Base-by-base conservation (phyloP, 768 basidiomycete species). In the Trichaptum fuscoviolaceum region DNA sequence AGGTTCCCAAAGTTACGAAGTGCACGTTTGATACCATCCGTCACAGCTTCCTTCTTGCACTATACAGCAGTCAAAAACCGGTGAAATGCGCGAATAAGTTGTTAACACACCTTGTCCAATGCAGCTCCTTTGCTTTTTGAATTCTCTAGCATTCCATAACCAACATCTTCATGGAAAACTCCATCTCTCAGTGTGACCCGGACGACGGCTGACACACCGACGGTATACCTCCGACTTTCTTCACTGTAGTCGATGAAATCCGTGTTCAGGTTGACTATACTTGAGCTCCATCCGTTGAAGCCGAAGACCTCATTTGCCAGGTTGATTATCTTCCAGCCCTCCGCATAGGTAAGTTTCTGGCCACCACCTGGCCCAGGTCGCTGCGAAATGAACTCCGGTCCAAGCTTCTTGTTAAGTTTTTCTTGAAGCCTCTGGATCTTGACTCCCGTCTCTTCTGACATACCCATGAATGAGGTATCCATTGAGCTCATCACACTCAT, bases 41-140 rank as follows among this genome's bases (percentile, higher is more conserved):
- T 99, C 0, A 98, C 90, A 1, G 97, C 96, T 75, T 99, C 97
- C 71, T 99, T 99, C 83, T 98, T 98, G 74, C 93, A 95, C 97
- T 99, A 71, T 18, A 67, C 62, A 5, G 62, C n/a, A 5, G 62
- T 57, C 42, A 9, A 66, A 65, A 60, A 18, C 30, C 57, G 62
- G 2, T 35, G 18, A 18, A 35, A 61, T 52, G 59, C 62, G 63
- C 58, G 15, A 68, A 24, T 62, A 23, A 57, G 20, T 24, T 18
- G 6, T 10, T 25, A 9, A 76, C 84, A 67, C 68, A 95, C 96
- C 85, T 99, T 99, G 71, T 99, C 96, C 35, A 99, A 74, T 2
- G 93, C 95, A 17, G 83, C 83, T 0, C 85, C 95, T 76, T 97
- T 99, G 69, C 86, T 86, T 76, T 88, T 94, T 58, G 85, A 78